These are phyloP conservation scores for Gypsophila paniculata DNA, from an alignment of 179 eudicot genomes.

Conservation along the genomic window DNA sequence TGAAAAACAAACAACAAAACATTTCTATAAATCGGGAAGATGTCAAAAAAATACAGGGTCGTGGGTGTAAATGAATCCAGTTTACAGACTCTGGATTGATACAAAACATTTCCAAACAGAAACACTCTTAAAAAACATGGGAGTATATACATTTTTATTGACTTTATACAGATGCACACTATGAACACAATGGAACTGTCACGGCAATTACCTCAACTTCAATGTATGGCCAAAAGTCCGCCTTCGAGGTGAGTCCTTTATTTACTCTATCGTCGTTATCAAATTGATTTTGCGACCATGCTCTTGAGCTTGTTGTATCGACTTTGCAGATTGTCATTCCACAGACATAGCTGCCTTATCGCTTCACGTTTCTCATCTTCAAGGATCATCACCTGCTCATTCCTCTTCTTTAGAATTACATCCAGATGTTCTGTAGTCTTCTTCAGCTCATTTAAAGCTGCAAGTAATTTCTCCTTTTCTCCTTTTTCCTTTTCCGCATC, in stretches of 20 bases:
- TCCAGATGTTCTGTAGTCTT: conserved; percentile 39
- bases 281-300: conserved; percentile 29
- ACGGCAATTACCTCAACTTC: background rate
- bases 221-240: background rate
- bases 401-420: conserved; percentile 40
- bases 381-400: conserved; percentile 37
- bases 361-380: conserved; percentile 86
- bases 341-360: conserved; percentile 79
- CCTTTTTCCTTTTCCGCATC: conserved; percentile 36
- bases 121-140: conserved; percentile 13
- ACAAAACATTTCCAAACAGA: conserved; percentile 11
- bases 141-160: conserved; percentile 12
- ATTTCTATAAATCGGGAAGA: background rate
- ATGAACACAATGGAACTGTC: conserved; percentile 9
- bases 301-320: conserved; percentile 53
- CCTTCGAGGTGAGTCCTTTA: background rate
- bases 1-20: no score
- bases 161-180: conserved; percentile 18
- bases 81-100: background rate
- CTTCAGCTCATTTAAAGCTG: conserved; percentile 32
- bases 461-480: conserved; percentile 27
- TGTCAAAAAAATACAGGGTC: no score
- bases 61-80: background rate
- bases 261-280: conserved; percentile 13
- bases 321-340: conserved; percentile 53